phyloP scores from a whole-genome alignment of 1,284 basidiomycete species.

The Melanopsichium pennsylvanicum region DNA sequence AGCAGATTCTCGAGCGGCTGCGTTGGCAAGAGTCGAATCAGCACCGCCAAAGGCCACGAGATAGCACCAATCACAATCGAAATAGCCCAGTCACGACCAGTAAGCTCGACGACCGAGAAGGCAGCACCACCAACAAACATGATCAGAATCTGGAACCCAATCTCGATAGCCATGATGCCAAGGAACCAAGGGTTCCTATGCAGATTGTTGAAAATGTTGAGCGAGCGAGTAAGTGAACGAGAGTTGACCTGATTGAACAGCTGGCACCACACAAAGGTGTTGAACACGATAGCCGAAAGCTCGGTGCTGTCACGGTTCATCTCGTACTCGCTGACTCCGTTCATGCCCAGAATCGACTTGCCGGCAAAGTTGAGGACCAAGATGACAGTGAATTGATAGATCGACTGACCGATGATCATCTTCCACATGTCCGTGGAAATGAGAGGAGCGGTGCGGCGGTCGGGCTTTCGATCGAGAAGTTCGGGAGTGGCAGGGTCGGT shows the following conservation, averaged over 20 bases:
- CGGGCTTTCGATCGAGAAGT: constrained; percentile 87
- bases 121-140: constrained; percentile 90
- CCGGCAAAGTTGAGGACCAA: constrained; percentile 91
- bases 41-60: constrained; percentile 84
- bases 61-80: constrained; percentile 84
- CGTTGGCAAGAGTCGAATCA: constrained; percentile 84
- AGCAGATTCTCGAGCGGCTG: constrained; percentile 79
- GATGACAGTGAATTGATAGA: constrained; percentile 84
- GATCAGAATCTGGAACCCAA: constrained; percentile 85
- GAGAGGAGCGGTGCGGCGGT: constrained; percentile 83
- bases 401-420: constrained; percentile 88
- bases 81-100: constrained; percentile 88
- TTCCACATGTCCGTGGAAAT: constrained; percentile 83
- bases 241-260: constrained; percentile 86
- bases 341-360: constrained; percentile 71
- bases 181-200: constrained; percentile 85
- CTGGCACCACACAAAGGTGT: constrained; percentile 88
- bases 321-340: constrained; percentile 60
- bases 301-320: constrained; percentile 68
- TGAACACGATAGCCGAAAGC: constrained; percentile 90
- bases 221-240: constrained; percentile 80
- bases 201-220: constrained; percentile 90
- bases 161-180: constrained; percentile 82
- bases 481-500: constrained; percentile 88
- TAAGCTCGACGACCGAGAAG: constrained; percentile 84